Percentiles rank a stretch among this genome's conserved stretches.
phyloP scores from a whole-genome alignment of 768 basidiomycete species.

The Tricholoma bakamatsutake region DNA sequence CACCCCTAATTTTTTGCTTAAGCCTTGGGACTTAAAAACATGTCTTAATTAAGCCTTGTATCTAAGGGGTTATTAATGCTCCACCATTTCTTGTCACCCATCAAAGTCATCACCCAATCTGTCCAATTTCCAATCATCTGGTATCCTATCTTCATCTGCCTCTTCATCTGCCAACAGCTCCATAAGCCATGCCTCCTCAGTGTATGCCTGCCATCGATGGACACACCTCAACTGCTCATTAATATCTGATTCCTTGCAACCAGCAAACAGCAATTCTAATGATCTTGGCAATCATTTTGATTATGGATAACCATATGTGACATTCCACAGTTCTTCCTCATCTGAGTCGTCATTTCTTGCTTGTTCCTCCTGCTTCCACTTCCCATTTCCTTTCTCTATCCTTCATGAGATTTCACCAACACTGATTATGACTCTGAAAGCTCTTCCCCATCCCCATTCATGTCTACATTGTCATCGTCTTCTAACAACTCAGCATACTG shows the following conservation, averaged over 20 bases:
- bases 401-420: conserved; percentile 11
- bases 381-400: conserved; percentile 17
- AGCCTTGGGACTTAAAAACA: conserved; percentile 9
- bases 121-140: background rate
- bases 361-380: conserved; percentile 13
- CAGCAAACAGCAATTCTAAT: conserved; percentile 14
- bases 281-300: conserved; percentile 15
- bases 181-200: conserved; percentile 17
- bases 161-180: background rate
- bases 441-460: background rate
- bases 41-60: conserved; percentile 12
- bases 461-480: background rate
- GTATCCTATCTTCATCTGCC: conserved; percentile 10
- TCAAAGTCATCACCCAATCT: background rate
- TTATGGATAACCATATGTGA: background rate
- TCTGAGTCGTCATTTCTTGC: background rate
- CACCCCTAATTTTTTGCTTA: conserved; percentile 3
- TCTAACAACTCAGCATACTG: conserved; percentile 12
- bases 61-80: conserved; percentile 9
- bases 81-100: background rate
- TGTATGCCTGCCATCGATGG: conserved; percentile 8
- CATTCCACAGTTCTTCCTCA: conserved; percentile 1
- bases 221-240: conserved; percentile 4
- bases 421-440: background rate
- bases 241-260: conserved; percentile 9